phyloP scores from a whole-genome alignment of 768 basidiomycete genomes.

The Peribolospora kevripleyi region DNA sequence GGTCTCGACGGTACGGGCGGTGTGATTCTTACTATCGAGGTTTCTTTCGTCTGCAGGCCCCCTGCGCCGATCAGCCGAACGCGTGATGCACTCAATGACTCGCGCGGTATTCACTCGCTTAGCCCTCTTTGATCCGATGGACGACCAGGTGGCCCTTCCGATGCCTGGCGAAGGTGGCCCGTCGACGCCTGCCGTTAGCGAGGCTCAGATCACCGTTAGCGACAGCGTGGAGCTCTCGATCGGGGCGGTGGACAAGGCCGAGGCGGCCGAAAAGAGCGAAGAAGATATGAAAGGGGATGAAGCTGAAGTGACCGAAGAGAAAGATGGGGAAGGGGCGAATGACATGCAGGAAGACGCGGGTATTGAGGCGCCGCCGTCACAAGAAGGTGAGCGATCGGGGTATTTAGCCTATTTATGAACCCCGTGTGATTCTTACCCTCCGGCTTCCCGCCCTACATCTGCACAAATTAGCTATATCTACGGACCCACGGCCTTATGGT shows the following conservation, averaged over 20 bases:
- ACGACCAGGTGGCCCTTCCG: background rate
- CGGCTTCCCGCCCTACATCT: background rate
- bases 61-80: constrained; percentile 62
- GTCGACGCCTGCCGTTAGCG: too few species aligned
- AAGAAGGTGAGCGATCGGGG: background rate
- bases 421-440: constrained; percentile 10
- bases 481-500: constrained; percentile 35
- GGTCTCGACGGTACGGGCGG: background rate
- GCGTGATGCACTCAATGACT: constrained; percentile 67
- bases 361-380: background rate
- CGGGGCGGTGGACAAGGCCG: background rate
- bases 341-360: constrained; percentile 31
- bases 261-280: background rate
- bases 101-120: constrained; percentile 56
- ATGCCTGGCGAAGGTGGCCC: background rate
- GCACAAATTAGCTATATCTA: background rate
- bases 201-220: too few species aligned
- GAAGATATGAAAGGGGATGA: background rate
- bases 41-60: constrained; percentile 33
- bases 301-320: background rate
- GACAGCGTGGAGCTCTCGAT: too few species aligned
- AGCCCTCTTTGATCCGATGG: constrained; percentile 4
- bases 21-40: background rate
- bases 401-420: constrained; percentile 4
- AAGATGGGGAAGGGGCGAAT: constrained; percentile 31